A percentile compares a stretch with the other conserved stretches of the same genome.
phyloP scores from a whole-genome alignment of 441 rosid genomes.

The Gossypium gossypioides region DNA sequence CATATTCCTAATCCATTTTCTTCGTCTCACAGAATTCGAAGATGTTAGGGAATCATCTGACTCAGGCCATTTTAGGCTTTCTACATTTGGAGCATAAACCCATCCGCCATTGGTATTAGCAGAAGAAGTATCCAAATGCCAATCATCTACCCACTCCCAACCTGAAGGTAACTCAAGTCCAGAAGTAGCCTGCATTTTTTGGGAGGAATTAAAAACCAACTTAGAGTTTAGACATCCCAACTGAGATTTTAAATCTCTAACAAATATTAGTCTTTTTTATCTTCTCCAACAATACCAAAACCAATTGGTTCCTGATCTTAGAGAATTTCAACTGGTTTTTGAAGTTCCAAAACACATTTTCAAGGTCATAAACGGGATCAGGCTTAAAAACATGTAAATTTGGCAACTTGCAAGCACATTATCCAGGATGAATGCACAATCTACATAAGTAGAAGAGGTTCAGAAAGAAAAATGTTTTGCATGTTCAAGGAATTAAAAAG shows the following conservation, averaged over 20 bases:
- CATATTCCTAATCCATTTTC: conserved; percentile 58
- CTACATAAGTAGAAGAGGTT: neutral
- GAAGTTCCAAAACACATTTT: neutral
- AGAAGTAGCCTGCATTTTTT: conserved; percentile 30
- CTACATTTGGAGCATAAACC: conserved; percentile 57
- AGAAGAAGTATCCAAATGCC: conserved; percentile 47
- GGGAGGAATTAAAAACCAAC: neutral
- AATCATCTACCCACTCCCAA: conserved; percentile 57
- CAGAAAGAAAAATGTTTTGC: neutral
- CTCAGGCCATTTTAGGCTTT: conserved; percentile 53
- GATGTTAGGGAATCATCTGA: conserved; percentile 33
- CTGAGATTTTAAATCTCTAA: neutral
- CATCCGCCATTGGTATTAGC: conserved; percentile 45
- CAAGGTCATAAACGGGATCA: neutral
- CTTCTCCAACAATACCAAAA: neutral
- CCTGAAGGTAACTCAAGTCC: conserved; percentile 33
- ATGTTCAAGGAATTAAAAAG: neutral
- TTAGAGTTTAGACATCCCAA: neutral
- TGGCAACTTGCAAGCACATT: neutral
- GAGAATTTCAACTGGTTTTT: neutral
- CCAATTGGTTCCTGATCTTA: neutral
- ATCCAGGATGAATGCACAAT: neutral
- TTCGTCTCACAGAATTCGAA: conserved; percentile 52
- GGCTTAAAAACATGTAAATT: neutral
- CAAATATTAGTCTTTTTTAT: neutral